Evolutionary conservation across 1,139 yeast genomes (phyloP), one percentile per base, ranked within the genome.

Genomic region (Kluyveromyces sp.): DNA sequence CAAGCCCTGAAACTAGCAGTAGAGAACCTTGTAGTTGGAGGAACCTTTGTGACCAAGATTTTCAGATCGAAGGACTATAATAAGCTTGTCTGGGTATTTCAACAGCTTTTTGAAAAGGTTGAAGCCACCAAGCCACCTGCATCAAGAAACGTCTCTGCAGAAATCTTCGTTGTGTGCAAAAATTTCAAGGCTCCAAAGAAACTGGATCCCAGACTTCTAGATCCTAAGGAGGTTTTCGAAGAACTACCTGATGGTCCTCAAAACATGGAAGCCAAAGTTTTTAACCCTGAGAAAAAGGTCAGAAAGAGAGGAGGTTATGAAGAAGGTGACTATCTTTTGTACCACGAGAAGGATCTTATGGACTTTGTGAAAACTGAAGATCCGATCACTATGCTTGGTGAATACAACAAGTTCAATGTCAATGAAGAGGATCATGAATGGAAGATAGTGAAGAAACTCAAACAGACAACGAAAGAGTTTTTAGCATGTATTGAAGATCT

Each of bases 121-220:
- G 98, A 92, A 64, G 98, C 98, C 11, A 92, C 98, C 1, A 92
- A 92, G 61, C 99, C 99, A 7, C 97, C 98, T 16, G 92, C 97
- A 16, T 88, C 96, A 37, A 89, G 99, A 80, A 86, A 86, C 66
- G 98, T 94, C 19, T 92, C 98, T 57, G 98, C 98, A 2, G 99
- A 92, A 73, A 94, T 94, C 59, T 92, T 92, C 61, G 98, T 92
- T 43, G 96, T 89, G 33, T 92, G 99, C 68, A 81, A 82, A 65
- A 94, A 94, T 13, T 92, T 85, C 69, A 92, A 88, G 64, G 96
- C 97, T 11, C 98, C 98, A 41, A 87, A 88, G 64, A 88, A 85
- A 63, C 66, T 92, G 50, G 98, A 94, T 67, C 96, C 97, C 39
- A 77, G 95, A 58, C 72, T 92, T 46, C 71, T 94, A 47, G 98